Percentiles rank a stretch among this genome's conserved stretches.
phyloP scores from a whole-genome alignment of 2,329 filamentous ascomycete species.

The Fonsecaea pugnacius region DNA sequence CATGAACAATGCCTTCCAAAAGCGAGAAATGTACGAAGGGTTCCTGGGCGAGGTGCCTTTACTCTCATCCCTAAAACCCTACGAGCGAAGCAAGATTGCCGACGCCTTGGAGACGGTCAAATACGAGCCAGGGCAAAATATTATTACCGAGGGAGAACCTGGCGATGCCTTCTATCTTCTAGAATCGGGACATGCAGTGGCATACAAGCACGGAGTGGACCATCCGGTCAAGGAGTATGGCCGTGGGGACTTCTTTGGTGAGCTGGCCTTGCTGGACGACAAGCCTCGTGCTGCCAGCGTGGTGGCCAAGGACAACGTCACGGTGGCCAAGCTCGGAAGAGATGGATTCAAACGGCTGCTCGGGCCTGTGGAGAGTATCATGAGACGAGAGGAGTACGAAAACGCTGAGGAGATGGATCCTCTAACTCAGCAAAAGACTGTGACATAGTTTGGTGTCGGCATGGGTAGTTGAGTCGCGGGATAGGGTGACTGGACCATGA shows the following conservation, averaged over 20 bases:
- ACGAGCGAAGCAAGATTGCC: conserved; percentile 96
- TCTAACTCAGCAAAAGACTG: conserved; percentile 34
- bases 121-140: conserved; percentile 75
- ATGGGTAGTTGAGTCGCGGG: not conserved
- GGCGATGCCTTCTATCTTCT: conserved; percentile 91
- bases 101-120: conserved; percentile 93
- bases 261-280: conserved; percentile 90
- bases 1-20: conserved; percentile 97
- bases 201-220: conserved; percentile 75
- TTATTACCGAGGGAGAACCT: conserved; percentile 89
- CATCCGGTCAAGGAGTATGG: conserved; percentile 77
- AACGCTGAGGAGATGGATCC: conserved; percentile 40
- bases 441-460: conserved; percentile 44
- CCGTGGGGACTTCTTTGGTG: conserved; percentile 96
- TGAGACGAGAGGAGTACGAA: conserved; percentile 68
- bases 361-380: conserved; percentile 90
- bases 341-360: conserved; percentile 92
- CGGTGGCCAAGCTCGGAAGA: conserved; percentile 89
- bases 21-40: conserved; percentile 93
- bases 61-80: conserved; percentile 78
- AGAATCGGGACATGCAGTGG: conserved; percentile 83
- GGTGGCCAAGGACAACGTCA: conserved; percentile 80
- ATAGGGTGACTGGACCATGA: not conserved
- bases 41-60: conserved; percentile 94
- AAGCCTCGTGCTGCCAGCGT: conserved; percentile 90